These are phyloP conservation scores for Strobilomyces confusus DNA, from an alignment of 768 basidiomycete genomes.

Conservation along the genomic window DNA sequence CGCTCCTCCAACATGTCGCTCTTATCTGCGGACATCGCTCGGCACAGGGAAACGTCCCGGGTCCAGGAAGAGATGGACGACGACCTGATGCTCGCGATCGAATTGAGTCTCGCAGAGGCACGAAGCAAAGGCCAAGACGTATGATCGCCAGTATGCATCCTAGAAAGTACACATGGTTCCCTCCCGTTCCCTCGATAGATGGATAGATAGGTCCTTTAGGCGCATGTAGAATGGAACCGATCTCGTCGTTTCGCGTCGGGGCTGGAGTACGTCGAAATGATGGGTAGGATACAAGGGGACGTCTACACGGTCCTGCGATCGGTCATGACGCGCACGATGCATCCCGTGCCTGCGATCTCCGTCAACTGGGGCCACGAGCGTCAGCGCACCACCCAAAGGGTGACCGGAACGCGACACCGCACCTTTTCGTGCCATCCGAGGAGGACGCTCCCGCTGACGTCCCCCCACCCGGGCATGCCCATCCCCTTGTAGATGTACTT, in stretches of 20 bases:
- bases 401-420: neutral
- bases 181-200: neutral
- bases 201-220: neutral
- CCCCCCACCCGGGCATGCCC: slow-evolving; percentile 58
- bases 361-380: slow-evolving; percentile 67
- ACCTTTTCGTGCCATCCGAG: slow-evolving; percentile 97
- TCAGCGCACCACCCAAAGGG: slow-evolving; percentile 11
- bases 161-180: neutral
- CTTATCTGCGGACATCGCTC: slow-evolving; percentile 13
- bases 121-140: slow-evolving; percentile 8
- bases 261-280: neutral
- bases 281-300: neutral
- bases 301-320: slow-evolving; percentile 55
- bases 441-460: slow-evolving; percentile 62
- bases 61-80: slow-evolving; percentile 49
- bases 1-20: slow-evolving; percentile 12
- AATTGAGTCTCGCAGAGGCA: slow-evolving; percentile 63
- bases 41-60: neutral
- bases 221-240: slow-evolving; percentile 1
- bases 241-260: neutral
- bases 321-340: slow-evolving; percentile 86
- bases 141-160: neutral
- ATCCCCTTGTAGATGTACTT: slow-evolving; percentile 98
- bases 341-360: slow-evolving; percentile 90
- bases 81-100: slow-evolving; percentile 61